These are phyloP conservation scores for Saccharum officinarum DNA, from an alignment of 176 grass and related monocot genomes.

Conservation along the genomic window DNA sequence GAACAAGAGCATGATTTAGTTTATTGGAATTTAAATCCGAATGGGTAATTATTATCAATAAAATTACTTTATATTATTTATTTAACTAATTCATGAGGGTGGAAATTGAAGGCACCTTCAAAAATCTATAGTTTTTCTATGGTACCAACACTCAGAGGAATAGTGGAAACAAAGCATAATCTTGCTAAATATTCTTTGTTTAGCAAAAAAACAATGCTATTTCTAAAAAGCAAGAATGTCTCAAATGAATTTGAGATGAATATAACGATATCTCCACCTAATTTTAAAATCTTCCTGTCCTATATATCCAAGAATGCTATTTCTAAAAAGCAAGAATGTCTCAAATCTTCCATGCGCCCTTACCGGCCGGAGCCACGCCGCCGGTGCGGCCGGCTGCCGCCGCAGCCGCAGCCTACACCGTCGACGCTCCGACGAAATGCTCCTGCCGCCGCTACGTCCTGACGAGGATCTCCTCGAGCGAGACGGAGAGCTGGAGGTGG, in stretches of 20 bases:
- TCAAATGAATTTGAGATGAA: background rate
- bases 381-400: no score
- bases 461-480: conserved; percentile 26
- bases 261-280: background rate
- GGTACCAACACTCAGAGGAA: no score
- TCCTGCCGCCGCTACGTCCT: background rate
- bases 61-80: no score
- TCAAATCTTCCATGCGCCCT: no score
- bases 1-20: no score
- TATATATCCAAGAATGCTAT: no score
- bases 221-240: background rate
- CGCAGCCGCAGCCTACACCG: background rate
- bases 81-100: no score
- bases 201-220: background rate
- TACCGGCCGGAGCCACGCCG: no score
- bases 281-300: background rate
- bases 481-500: conserved; percentile 14
- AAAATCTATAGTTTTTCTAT: background rate
- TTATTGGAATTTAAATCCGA: no score
- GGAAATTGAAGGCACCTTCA: background rate
- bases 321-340: no score
- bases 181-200: background rate
- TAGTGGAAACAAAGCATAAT: background rate
- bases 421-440: background rate
- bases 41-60: no score